Evolutionary conservation across 768 basidiomycete species (phyloP).

Genomic region (Pulveroboletus sp.): DNA sequence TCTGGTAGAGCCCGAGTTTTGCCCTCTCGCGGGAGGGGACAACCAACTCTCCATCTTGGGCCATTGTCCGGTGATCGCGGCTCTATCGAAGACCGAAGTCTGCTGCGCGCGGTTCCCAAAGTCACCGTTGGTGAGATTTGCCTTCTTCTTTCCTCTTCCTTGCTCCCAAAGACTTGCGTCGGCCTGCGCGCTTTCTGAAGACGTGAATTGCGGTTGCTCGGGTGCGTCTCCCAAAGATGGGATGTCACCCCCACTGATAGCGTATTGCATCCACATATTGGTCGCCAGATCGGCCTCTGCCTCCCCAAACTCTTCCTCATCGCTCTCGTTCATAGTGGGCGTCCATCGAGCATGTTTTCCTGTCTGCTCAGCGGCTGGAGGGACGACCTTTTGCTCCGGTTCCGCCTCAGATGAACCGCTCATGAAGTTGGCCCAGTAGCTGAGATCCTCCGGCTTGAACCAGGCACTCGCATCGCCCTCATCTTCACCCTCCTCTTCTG

Average conservation of each 20-base stretch:
- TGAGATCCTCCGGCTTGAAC: constrained; percentile 23
- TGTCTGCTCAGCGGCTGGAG: constrained; percentile 3
- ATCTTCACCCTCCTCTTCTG: constrained; percentile 17
- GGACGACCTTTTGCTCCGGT: constrained; percentile 1
- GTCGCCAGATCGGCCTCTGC: constrained; percentile 16
- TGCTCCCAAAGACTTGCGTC: constrained; percentile 21
- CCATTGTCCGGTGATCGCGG: constrained; percentile 28
- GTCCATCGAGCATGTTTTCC: constrained; percentile 28
- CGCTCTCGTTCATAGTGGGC: constrained; percentile 16
- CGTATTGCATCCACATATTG: constrained; percentile 30
- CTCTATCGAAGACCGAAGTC: constrained; percentile 26
- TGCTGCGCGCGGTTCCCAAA: constrained; percentile 22
- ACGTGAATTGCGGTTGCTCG: neutral
- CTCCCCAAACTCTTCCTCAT: constrained; percentile 22
- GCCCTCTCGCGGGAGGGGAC: constrained; percentile 27
- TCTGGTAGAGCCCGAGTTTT: constrained; percentile 30
- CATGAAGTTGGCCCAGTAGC: constrained; percentile 31
- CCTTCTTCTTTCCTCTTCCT: constrained; percentile 22
- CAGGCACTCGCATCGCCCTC: constrained; percentile 20
- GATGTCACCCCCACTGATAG: constrained; percentile 25
- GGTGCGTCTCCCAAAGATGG: constrained; percentile 9
- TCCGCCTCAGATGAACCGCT: constrained; percentile 14
- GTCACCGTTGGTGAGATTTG: constrained; percentile 13
- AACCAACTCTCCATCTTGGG: constrained; percentile 36
- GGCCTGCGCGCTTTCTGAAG: constrained; percentile 5